Conservation (phyloP, 352 stramenopile species). For the Phytophthora sansomeana region DNA sequence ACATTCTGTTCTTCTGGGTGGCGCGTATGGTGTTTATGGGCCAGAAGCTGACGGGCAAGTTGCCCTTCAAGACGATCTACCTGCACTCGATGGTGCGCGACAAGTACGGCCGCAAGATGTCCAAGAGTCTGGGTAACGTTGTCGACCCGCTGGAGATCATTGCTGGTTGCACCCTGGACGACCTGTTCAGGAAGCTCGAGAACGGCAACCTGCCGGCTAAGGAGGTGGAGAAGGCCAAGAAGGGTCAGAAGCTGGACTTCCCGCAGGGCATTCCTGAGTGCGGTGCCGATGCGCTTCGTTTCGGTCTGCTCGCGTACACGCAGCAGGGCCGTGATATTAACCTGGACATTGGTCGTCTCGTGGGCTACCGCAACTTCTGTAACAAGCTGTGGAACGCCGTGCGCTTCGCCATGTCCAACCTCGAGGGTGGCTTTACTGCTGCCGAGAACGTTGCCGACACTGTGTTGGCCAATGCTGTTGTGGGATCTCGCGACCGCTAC, state of each 20-base stretch:
- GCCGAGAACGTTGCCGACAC: constrained; percentile 63
- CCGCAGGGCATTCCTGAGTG: constrained; percentile 99
- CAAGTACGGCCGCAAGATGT: constrained; percentile 99
- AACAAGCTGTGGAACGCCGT: constrained; percentile 99
- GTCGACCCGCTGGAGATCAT: constrained; percentile 99
- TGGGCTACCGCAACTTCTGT: constrained; percentile 99
- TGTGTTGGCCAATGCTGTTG: constrained; percentile 71
- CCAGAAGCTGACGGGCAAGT: constrained; percentile 96
- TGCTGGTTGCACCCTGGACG: constrained; percentile 94
- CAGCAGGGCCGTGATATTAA: constrained; percentile 98
- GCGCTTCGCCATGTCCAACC: constrained; percentile 97
- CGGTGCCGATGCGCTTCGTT: constrained; percentile 98
- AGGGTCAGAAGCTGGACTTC: constrained; percentile 97
- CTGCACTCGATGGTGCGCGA: constrained; percentile 98
- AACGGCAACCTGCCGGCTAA: constrained; percentile 97
- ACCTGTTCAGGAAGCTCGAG: constrained; percentile 96
- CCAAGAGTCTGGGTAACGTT: constrained; percentile 99
- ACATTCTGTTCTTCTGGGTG: constrained; percentile 99
- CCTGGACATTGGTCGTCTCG: constrained; percentile 99
- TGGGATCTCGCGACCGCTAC: constrained; percentile 78
- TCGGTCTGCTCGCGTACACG: constrained; percentile 97
- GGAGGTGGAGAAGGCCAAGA: constrained; percentile 98
- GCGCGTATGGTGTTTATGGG: constrained; percentile 97
- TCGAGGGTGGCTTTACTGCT: constrained; percentile 82
- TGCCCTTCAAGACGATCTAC: constrained; percentile 98